Conservation (phyloP, 139 green algal species). For the Chlamydomonas incerta region DNA sequence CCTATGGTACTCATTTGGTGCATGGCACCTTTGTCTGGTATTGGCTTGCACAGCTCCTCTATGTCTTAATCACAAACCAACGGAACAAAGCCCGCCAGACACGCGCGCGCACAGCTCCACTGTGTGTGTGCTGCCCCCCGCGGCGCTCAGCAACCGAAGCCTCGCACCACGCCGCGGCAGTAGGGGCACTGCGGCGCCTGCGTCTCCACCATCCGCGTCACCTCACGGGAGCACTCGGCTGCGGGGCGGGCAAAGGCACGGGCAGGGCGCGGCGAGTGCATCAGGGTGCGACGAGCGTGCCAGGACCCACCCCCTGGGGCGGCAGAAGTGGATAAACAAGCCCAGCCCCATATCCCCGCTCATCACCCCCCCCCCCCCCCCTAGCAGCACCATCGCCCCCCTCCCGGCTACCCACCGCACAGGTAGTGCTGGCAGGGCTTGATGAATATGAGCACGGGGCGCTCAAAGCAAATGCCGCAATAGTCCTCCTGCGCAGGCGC, state of each 20-base stretch:
- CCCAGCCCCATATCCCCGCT: too few relatives aligned
- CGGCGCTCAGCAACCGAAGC: not conserved
- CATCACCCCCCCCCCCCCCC: too few relatives aligned
- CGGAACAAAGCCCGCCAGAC: too few relatives aligned
- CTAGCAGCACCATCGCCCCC: not conserved
- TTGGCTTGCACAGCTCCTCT: too few relatives aligned
- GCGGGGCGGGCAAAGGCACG: not conserved
- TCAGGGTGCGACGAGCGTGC: too few relatives aligned
- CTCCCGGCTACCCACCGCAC: constrained; percentile 6
- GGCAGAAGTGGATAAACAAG: not conserved
- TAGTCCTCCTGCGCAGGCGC: too few relatives aligned
- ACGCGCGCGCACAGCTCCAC: too few relatives aligned
- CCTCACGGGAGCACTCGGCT: constrained; percentile 33
- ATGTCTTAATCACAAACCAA: too few relatives aligned
- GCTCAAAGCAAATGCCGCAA: constrained; percentile 37
- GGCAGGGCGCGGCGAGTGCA: too few relatives aligned
- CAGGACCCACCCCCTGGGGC: too few relatives aligned
- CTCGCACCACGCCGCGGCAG: constrained; percentile 29
- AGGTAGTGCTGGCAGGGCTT: constrained; percentile 13
- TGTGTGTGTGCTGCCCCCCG: not conserved
- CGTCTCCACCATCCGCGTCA: constrained; percentile 35
- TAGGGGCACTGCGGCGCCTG: constrained; percentile 23
- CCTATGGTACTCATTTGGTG: too few relatives aligned
- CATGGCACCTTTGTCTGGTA: too few relatives aligned
- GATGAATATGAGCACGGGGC: not conserved